Percentiles rank a stretch among this genome's conserved stretches.
phyloP scores from a whole-genome alignment of 2,329 filamentous ascomycete genomes.

The Sporothrix globosa region DNA sequence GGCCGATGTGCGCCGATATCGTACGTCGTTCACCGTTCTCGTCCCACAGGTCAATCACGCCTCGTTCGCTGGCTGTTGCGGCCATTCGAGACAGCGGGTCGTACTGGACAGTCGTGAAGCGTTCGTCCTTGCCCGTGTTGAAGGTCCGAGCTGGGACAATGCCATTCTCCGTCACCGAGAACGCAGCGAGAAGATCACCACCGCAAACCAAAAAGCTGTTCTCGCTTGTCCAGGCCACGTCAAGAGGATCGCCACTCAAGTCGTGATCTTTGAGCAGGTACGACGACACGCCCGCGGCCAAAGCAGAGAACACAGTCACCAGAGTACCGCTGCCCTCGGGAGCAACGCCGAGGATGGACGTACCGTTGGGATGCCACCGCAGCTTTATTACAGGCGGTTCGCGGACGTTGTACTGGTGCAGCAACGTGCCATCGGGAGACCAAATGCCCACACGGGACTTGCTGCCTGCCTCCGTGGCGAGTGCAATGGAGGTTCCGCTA shows the following conservation, averaged over 20 bases:
- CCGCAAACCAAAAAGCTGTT: slow-evolving; percentile 63
- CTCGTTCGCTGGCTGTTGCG: slow-evolving; percentile 64
- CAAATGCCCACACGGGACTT: slow-evolving; percentile 61
- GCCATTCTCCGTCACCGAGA: slow-evolving; percentile 52
- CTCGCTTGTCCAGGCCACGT: slow-evolving; percentile 63
- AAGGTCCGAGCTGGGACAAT: slow-evolving; percentile 56
- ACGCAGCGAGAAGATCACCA: slow-evolving; percentile 56
- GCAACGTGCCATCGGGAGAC: slow-evolving; percentile 55
- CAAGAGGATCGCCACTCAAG: slow-evolving; percentile 55
- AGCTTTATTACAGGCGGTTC: slow-evolving; percentile 66
- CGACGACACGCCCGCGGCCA: slow-evolving; percentile 50
- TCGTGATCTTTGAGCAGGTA: slow-evolving; percentile 56
- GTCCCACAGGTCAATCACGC: slow-evolving; percentile 63
- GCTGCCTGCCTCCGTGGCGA: slow-evolving; percentile 60
- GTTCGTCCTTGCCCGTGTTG: slow-evolving; percentile 57
- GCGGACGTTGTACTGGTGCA: slow-evolving; percentile 59
- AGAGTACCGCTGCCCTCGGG: slow-evolving; percentile 58
- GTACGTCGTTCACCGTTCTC: slow-evolving; percentile 56
- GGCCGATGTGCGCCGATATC: slow-evolving; percentile 62
- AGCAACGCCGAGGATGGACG: slow-evolving; percentile 60
- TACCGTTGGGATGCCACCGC: slow-evolving; percentile 61
- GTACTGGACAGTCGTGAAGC: slow-evolving; percentile 59
- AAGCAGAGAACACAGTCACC: slow-evolving; percentile 58
- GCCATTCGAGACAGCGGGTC: slow-evolving; percentile 58
- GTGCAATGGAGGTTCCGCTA: slow-evolving; percentile 59